phyloP scores from a whole-genome alignment of 805 yeast genomes.

The Teunomyces atbi region DNA sequence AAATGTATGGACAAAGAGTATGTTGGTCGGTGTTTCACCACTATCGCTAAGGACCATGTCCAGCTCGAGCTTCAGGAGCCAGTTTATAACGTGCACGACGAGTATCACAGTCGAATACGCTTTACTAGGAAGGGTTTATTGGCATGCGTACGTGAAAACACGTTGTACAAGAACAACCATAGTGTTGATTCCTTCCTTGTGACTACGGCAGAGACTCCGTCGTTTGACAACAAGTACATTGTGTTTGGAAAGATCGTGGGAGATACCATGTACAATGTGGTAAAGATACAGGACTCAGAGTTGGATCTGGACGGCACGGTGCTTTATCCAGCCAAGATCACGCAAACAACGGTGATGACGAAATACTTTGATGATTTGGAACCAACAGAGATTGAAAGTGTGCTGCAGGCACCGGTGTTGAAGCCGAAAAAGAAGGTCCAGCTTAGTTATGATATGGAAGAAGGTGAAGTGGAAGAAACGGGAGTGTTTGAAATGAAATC shows the following conservation, averaged over 20 bases:
- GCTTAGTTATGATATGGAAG: constrained; percentile 34
- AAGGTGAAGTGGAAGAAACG: constrained; percentile 36
- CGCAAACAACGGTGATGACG: constrained; percentile 38
- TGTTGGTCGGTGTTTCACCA: constrained; percentile 40
- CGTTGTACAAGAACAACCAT: constrained; percentile 14
- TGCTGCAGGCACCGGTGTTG: constrained; percentile 16
- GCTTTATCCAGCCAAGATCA: constrained; percentile 50
- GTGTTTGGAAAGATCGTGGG: constrained; percentile 61
- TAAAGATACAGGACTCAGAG: constrained; percentile 50
- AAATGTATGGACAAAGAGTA: constrained; percentile 45
- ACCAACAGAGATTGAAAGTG: constrained; percentile 13
- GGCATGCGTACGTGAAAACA: constrained; percentile 45
- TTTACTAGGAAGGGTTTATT: constrained; percentile 54
- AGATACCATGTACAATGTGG: constrained; percentile 51
- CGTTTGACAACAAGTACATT: constrained; percentile 39
- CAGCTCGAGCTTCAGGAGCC: constrained; percentile 32
- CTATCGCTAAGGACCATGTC: constrained; percentile 32
- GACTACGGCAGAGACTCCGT: constrained; percentile 47
- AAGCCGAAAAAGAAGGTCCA: constrained; percentile 30
- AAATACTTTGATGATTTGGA: constrained; percentile 49
- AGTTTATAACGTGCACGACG: constrained; percentile 26
- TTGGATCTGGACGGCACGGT: constrained; percentile 42
- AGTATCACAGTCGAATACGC: constrained; percentile 50
- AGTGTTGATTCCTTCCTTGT: constrained; percentile 35
- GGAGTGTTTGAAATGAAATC: constrained; percentile 37